A percentile compares a stretch with the other conserved stretches of the same genome.
phyloP scores from a whole-genome alignment of 192 early-diverging fungal genomes.

The Backusella psychrophila region DNA sequence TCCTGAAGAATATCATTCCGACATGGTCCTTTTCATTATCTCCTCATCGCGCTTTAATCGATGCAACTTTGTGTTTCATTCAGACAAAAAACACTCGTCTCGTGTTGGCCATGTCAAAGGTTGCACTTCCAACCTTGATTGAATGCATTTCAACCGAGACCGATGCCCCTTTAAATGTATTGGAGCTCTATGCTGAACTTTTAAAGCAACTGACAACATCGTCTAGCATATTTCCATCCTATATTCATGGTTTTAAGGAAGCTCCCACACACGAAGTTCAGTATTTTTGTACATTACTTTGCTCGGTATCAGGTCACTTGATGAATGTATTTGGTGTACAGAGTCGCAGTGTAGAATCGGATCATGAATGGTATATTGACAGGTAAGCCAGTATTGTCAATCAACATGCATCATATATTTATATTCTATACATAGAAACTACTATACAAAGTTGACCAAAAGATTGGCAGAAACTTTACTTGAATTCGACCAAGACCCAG shows the following conservation, averaged over 20 bases:
- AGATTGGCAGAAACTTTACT: background rate
- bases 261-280: background rate
- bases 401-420: too few relatives aligned
- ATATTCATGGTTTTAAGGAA: background rate
- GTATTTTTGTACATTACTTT: conserved; percentile 5
- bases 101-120: background rate
- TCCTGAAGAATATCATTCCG: conserved; percentile 4
- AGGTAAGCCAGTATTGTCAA: background rate
- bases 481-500: background rate
- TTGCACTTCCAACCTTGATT: background rate
- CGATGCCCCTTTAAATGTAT: background rate
- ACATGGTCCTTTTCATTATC: conserved; percentile 8
- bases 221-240: background rate
- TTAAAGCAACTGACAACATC: background rate
- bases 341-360: background rate
- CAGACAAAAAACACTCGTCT: background rate
- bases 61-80: background rate
- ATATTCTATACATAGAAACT: background rate
- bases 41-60: background rate
- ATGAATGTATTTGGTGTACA: conserved; percentile 10
- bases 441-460: background rate
- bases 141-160: conserved; percentile 11
- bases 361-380: conserved; percentile 16
- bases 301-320: conserved; percentile 10
- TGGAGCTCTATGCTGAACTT: conserved; percentile 3